Evolutionary conservation across 1,284 basidiomycete species (phyloP).

Genomic region (Polyporus tsugae): DNA sequence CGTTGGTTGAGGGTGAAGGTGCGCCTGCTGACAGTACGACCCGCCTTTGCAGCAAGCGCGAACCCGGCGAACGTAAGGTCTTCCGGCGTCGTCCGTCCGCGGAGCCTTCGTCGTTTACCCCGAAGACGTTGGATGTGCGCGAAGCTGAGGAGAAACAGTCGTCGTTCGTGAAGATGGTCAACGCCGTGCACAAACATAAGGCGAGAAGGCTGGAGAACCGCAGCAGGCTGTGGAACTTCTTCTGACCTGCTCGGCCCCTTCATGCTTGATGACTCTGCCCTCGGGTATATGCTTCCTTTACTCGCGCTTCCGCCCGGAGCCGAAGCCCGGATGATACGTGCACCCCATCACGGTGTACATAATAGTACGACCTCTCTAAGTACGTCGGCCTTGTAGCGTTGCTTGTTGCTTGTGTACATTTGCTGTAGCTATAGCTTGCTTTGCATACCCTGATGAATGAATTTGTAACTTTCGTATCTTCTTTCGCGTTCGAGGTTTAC

Average conservation of each 20-base stretch:
- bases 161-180: conserved; percentile 7
- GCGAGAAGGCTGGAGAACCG: conserved; percentile 26
- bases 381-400: not conserved
- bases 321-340: not conserved
- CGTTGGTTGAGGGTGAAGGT: not conserved
- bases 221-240: conserved; percentile 30
- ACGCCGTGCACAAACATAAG: conserved; percentile 15
- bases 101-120: not conserved
- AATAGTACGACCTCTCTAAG: not conserved
- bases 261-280: not conserved
- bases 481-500: not conserved
- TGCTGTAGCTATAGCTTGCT: conserved; percentile 23
- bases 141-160: not conserved
- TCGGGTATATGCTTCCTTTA: not conserved
- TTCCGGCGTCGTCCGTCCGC: conserved; percentile 16
- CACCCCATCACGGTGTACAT: not conserved
- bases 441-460: not conserved
- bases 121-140: not conserved
- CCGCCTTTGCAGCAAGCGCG: conserved; percentile 13
- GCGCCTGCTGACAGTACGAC: conserved; percentile 3
- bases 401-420: not conserved
- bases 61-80: conserved; percentile 8
- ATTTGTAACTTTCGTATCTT: not conserved
- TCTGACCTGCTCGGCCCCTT: conserved; percentile 16
- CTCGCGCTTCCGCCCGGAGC: not conserved